Base-by-base conservation (phyloP, 2,329 filamentous ascomycete genomes). In the Ciborinia camelliae region DNA sequence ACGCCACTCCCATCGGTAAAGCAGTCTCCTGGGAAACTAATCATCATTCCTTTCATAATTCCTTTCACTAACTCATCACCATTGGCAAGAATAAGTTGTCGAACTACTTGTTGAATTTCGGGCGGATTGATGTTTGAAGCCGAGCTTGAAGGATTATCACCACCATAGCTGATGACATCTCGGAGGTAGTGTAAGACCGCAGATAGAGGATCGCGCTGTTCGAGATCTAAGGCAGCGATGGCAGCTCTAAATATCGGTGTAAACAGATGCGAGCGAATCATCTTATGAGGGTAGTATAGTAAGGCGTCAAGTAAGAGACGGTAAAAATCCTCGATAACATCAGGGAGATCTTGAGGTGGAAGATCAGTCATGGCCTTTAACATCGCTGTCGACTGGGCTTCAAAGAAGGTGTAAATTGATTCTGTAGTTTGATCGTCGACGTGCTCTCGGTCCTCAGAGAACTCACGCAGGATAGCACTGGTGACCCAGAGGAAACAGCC, bases 401-500 rank as follows among this genome's bases (percentile, higher is more conserved):
- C 92, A 75, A 97, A 97, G 79, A 99, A 99, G 65, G 86, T 85
- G 78, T 96, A 99, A 64, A 99, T 96, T 69, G 90, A 90, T 63
- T 92, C 87, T 20, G 90, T 91, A 7, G 92, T 96, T n/a, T 84
- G 81, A 59, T 88, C 84, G 63, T 94, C 89, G 26, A 98, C 90
- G 67, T 90, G 86, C 71, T 97, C 92, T 50, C 90, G 86, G 50
- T 94, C 92, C 71, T 96, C 91, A 0, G 92, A 95, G 75, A 98
- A 99, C 76, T 99, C 95, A 66, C 95, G 90, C 37, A 99, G 84
- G 68, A 99, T 96, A 10, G 94, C 92, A 69, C 93, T 91, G 2
- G 94, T 97, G 1, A 95, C 94, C 95, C 95, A 99, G n/a, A 99
- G 82, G 82, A 99, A 99, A 76, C 94, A 97, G 15, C 95, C 95